These are phyloP conservation scores for Rossbeevera mucosa DNA, from an alignment of 768 basidiomycete species.

Conservation along the genomic window DNA sequence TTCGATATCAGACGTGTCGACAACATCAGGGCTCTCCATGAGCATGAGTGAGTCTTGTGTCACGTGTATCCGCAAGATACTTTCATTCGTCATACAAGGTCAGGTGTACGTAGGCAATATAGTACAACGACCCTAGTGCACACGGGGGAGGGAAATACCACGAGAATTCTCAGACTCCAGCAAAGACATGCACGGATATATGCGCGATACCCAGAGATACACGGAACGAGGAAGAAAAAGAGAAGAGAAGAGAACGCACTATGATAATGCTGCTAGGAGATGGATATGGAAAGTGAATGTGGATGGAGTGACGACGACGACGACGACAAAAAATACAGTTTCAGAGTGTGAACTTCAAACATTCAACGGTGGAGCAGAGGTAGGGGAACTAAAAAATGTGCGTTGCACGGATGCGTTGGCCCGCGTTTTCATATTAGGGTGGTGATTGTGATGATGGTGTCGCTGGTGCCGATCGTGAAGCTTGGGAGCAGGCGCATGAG, in stretches of 20 bases:
- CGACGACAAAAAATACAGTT: conserved; percentile 26
- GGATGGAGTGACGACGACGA: conserved; percentile 6
- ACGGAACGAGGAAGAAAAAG: background rate
- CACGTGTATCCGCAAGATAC: conserved; percentile 16
- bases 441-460: conserved; percentile 52
- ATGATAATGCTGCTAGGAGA: conserved; percentile 12
- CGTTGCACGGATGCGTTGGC: conserved; percentile 53
- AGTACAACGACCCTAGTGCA: conserved; percentile 7
- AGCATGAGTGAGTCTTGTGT: conserved; percentile 4
- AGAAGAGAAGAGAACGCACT: background rate
- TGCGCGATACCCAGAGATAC: conserved; percentile 20
- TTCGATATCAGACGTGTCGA: conserved; percentile 63
- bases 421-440: conserved; percentile 62
- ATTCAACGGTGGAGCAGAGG: conserved; percentile 27
- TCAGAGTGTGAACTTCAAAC: conserved; percentile 13
- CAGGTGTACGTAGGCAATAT: conserved; percentile 2
- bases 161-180: conserved; percentile 3
- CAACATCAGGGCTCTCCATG: conserved; percentile 37
- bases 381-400: conserved; percentile 35
- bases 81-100: conserved; percentile 17
- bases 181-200: conserved; percentile 23
- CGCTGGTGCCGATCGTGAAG: conserved; percentile 43
- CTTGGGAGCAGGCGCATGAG: conserved; percentile 36
- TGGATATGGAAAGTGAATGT: conserved; percentile 6
- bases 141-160: background rate